Conservation (phyloP, 148 eudicot species). For the Chenopodium suecicum region DNA sequence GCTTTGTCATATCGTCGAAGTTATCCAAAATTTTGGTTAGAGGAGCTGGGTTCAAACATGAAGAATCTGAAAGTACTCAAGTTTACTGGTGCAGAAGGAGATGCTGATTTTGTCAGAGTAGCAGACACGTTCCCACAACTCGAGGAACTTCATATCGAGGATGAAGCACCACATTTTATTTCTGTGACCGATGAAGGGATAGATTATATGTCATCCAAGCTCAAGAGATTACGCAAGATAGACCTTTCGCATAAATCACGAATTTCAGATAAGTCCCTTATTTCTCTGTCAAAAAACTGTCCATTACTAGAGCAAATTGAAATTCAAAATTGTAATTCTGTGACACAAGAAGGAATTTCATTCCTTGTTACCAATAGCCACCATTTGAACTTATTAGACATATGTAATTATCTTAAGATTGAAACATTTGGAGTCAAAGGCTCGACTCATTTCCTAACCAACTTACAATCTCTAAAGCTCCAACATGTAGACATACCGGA, state of each 20-base stretch:
- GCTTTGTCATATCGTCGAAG: constrained; percentile 14
- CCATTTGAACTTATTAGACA: constrained; percentile 16
- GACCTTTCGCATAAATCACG: constrained; percentile 11
- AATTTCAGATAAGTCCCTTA: constrained; percentile 30
- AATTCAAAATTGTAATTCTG: not conserved
- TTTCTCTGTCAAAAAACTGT: constrained; percentile 27
- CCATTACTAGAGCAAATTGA: constrained; percentile 2
- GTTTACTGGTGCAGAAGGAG: constrained; percentile 20
- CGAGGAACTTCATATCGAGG: constrained; percentile 15
- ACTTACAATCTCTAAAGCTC: constrained; percentile 3
- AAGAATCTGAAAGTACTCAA: constrained; percentile 24
- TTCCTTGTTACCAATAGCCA: constrained; percentile 17
- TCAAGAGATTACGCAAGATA: constrained; percentile 22
- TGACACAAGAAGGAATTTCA: constrained; percentile 25
- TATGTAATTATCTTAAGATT: constrained; percentile 3
- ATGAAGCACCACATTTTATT: not conserved
- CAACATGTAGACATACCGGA: constrained; percentile 10
- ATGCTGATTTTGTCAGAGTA: constrained; percentile 27
- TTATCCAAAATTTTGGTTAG: constrained; percentile 13
- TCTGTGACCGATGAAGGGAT: constrained; percentile 30
- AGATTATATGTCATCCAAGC: constrained; percentile 18
- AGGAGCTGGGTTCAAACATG: constrained; percentile 24
- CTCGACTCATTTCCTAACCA: not conserved
- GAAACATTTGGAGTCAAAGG: not conserved
- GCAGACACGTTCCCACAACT: constrained; percentile 22